Conservation (phyloP, 2,329 filamentous ascomycete species). For the Aspergillus quadricinctus region DNA sequence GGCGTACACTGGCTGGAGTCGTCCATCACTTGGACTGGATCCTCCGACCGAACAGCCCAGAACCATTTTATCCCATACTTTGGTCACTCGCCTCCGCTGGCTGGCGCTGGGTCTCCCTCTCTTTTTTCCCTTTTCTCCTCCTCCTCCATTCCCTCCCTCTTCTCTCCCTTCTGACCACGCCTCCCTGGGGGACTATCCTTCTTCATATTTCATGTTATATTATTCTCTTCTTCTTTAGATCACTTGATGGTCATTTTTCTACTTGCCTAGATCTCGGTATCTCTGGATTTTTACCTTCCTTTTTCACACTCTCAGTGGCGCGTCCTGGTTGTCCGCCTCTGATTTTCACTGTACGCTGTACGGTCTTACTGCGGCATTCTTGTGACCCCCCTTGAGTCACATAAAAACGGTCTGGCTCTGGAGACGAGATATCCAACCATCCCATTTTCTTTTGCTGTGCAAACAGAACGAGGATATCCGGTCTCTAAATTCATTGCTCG, state of each 20-base stretch:
- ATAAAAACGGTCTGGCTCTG: slow-evolving; percentile 9
- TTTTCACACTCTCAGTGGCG: slow-evolving; percentile 17
- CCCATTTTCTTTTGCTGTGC: slow-evolving; percentile 25
- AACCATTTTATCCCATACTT: background rate
- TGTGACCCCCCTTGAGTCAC: slow-evolving; percentile 18
- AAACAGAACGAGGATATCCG: slow-evolving; percentile 14
- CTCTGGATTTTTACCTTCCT: slow-evolving; percentile 25
- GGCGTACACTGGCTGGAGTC: background rate
- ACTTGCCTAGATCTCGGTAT: slow-evolving; percentile 22
- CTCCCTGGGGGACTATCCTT: slow-evolving; percentile 14
- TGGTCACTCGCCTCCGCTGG: background rate
- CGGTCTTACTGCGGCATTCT: slow-evolving; percentile 14
- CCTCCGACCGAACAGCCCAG: background rate
- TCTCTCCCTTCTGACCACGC: slow-evolving; percentile 8
- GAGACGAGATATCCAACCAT: slow-evolving; percentile 3
- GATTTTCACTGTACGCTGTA: slow-evolving; percentile 22
- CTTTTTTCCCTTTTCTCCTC: slow-evolving; percentile 1
- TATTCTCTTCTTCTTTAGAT: slow-evolving; percentile 16
- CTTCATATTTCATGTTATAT: slow-evolving; percentile 20
- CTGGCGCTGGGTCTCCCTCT: background rate
- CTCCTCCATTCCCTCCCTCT: slow-evolving; percentile 7
- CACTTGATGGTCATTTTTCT: slow-evolving; percentile 2
- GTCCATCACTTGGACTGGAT: background rate
- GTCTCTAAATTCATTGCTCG: slow-evolving; percentile 19
- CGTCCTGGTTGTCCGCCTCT: slow-evolving; percentile 39